Evolutionary conservation across 1,139 yeast species (phyloP), one percentile per base, ranked within the genome.

Genomic region (Candida labiduridarum): DNA sequence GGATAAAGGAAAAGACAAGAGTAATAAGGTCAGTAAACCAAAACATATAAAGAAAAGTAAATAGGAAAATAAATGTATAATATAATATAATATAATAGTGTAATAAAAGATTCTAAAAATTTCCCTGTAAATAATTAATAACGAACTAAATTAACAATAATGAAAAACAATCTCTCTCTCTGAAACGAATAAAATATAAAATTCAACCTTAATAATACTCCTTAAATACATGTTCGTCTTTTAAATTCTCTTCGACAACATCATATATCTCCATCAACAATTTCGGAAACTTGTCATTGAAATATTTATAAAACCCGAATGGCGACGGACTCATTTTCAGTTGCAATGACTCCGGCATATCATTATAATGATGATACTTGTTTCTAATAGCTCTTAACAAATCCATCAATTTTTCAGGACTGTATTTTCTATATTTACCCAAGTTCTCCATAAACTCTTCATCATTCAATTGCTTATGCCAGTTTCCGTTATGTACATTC

Each of bases 361-460:
- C 99, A 67, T 90, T 90, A 66, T 81, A 94, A 67, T 94, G 99
- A 65, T 90, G 97, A 64, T 88, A 85, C 66, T 94, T 94, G 72
- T 94, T 94, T 58, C 99, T 78, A 59, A 94, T 72, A 0, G 97
- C 97, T 54, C 99, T 76, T 50, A 94, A 70, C 50, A 94, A 71
- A 65, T 95, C 99, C 84, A 90, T 82, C 46, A 94, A 68, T 56
- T 85, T 87, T 51, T 81, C 84, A 0, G 87, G 81, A 56, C 87
- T 87, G 65, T 94, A 95, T 67, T 90, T 92, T 59, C 99, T 79
- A 66, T 90, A 94, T 64, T 88, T 89, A 18, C 96, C 97, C 56
- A 95, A 74, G 62, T 92, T 90, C 22, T 86, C 89, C 72, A 89
- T 76, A 62, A 94, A 89, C 19, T 76, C 75, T 11, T 71, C 65